Evolutionary conservation across 352 stramenopile species (phyloP), one percentile per base, ranked within the genome.

Genomic region (Pythium utonaiense): DNA sequence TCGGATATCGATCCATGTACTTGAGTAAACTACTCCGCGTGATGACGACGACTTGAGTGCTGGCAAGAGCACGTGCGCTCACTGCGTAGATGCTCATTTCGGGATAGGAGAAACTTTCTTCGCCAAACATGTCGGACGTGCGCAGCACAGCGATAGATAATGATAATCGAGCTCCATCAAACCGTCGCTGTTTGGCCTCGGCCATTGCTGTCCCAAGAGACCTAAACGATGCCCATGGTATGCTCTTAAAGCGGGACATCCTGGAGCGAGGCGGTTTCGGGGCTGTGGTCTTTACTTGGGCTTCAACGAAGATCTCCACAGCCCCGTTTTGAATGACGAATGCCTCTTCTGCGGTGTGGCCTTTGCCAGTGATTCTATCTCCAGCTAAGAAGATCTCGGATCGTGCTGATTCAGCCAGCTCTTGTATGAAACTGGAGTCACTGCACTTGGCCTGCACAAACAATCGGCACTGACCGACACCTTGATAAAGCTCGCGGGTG

Each of bases 271-370:
- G 41, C 7, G 16, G 3, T 24, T 48, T 48, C n/a, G 17, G 17
- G 7, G 41, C 7, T 1, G 14, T 16, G n/a, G n/a, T 16, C 1
- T 8, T 48, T 19, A 22, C 30, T 31, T 45, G 24, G 3, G 52
- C 21, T n/a, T 59, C 31, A 17, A 36, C 38, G 17, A 48, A 59
- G 3, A 77, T 69, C 52, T 89, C 79, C 4, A 75, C 68, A 19
- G 80, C 75, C 1, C 79, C 79, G 21, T 62, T 80, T 22, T 87
- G 69, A 9, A 86, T 64, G 8, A 89, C 66, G 25, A 83, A 89
- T 13, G 84, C 69, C 31, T 86, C 77, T 10, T 34, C 67, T 1
- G 75, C 77, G 34, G 83, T 58, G 25, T 78, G 77, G 0, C 75
- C 79, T 41, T 75, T 70, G 28, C 73, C 71, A 6, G 77, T 67